Conservation (phyloP, 768 basidiomycete species). For the Tricholoma flavovirens region DNA sequence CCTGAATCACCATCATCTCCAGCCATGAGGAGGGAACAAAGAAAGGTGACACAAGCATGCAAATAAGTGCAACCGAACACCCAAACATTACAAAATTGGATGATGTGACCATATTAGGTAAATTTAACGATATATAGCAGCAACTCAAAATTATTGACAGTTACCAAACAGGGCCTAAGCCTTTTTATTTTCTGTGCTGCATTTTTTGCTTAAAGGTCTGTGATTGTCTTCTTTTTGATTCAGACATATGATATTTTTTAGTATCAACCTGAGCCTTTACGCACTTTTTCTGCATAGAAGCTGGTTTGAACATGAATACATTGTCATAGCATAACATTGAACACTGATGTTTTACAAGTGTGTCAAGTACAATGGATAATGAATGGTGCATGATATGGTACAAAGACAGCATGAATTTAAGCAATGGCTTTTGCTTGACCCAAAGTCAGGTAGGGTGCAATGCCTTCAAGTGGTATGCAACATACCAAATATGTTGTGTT, state of each 20-base stretch:
- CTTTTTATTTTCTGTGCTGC: not conserved
- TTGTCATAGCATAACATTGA: not conserved
- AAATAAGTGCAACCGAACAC: too few species aligned
- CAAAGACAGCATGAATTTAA: too few species aligned
- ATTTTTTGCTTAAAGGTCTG: not conserved
- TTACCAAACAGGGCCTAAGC: too few species aligned
- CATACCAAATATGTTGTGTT: not conserved
- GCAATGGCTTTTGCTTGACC: not conserved
- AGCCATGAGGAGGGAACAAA: too few species aligned
- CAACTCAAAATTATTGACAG: too few species aligned
- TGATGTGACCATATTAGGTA: too few species aligned
- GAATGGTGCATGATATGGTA: not conserved
- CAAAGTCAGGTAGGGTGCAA: not conserved
- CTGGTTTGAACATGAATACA: slow-evolving; percentile 1
- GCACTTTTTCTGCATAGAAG: not conserved
- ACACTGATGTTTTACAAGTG: not conserved
- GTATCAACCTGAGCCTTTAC: not conserved
- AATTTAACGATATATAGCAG: too few species aligned
- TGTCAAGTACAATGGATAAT: not conserved
- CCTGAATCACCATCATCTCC: too few species aligned
- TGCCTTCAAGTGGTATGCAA: not conserved
- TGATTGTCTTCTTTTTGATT: not conserved
- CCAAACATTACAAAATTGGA: too few species aligned
- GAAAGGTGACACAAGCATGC: too few species aligned
- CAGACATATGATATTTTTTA: not conserved